Percentiles rank a stretch among this genome's conserved stretches.
These are phyloP conservation scores for Carex scoparia DNA, from an alignment of 176 grass and related monocot species.

Conservation along the genomic window DNA sequence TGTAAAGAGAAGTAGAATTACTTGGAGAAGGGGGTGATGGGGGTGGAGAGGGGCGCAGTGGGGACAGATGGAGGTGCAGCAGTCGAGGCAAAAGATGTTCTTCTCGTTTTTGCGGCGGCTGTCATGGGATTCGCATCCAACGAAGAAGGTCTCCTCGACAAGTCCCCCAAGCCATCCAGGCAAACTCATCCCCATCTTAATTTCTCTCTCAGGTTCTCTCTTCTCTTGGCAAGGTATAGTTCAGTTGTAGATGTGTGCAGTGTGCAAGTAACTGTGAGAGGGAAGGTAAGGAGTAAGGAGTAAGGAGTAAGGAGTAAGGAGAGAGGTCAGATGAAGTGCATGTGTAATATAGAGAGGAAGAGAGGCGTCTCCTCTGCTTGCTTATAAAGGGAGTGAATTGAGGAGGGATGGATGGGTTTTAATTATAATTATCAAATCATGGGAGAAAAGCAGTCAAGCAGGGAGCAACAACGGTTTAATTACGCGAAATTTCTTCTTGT, in stretches of 20 bases:
- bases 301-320: no score
- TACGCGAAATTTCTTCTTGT: conserved; percentile 1
- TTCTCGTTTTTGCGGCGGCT: conserved; percentile 77
- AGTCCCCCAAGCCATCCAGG: conserved; percentile 53
- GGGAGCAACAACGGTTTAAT: conserved; percentile 11
- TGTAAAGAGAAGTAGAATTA: neutral
- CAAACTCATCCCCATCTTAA: conserved; percentile 43
- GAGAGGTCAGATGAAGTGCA: no score
- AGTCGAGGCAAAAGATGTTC: conserved; percentile 91
- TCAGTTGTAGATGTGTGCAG: no score
- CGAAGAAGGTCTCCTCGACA: conserved; percentile 84
- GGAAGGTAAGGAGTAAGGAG: no score
- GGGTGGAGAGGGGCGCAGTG: conserved; percentile 63
- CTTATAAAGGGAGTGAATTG: conserved; percentile 14
- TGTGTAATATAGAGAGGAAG: no score
- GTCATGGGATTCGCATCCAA: conserved; percentile 56
- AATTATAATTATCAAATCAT: neutral
- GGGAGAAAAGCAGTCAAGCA: neutral
- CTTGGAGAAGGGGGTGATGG: conserved; percentile 74
- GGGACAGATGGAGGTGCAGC: conserved; percentile 75
- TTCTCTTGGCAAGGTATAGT: no score
- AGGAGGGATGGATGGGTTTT: neutral
- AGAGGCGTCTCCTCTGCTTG: neutral
- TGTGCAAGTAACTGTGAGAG: no score
- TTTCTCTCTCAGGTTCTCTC: no score